Percentiles rank a stretch among this genome's conserved stretches.
phyloP scores from a whole-genome alignment of 495 filamentous ascomycete species.

The Rostrohypoxylon terebratum region DNA sequence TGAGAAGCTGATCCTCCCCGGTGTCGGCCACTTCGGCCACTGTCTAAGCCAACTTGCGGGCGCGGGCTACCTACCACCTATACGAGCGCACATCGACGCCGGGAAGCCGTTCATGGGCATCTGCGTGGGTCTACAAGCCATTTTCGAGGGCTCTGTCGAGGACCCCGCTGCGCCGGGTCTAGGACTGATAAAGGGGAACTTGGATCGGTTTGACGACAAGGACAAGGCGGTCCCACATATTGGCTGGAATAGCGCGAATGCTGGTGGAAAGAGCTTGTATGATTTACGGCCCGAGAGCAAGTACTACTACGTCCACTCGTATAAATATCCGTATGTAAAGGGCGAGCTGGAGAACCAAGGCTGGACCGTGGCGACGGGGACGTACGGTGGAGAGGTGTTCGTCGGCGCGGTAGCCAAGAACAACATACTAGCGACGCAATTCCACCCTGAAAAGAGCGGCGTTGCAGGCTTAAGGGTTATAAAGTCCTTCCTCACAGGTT shows the following conservation, averaged over 20 bases:
- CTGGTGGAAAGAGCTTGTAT: slow-evolving; percentile 69
- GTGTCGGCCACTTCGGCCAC: slow-evolving; percentile 97
- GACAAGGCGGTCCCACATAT: slow-evolving; percentile 96
- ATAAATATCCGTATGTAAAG: slow-evolving; percentile 79
- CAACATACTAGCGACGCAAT: slow-evolving; percentile 92
- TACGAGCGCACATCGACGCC: slow-evolving; percentile 80
- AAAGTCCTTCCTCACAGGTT: slow-evolving; percentile 83
- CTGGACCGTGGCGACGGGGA: slow-evolving; percentile 88
- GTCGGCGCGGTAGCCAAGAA: slow-evolving; percentile 88
- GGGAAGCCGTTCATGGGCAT: slow-evolving; percentile 98
- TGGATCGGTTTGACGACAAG: slow-evolving; percentile 79
- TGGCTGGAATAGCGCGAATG: slow-evolving; percentile 90
- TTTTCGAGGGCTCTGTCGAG: slow-evolving; percentile 88
- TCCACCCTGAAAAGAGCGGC: slow-evolving; percentile 97
- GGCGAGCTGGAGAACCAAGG: slow-evolving; percentile 79
- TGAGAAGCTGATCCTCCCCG: slow-evolving; percentile 93
- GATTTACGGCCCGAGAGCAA: slow-evolving; percentile 83
- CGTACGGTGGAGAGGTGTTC: slow-evolving; percentile 90
- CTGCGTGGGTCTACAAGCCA: slow-evolving; percentile 91
- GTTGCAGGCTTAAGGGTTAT: slow-evolving; percentile 85
- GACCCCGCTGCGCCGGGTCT: slow-evolving; percentile 76
- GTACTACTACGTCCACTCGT: slow-evolving; percentile 98
- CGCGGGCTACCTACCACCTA: slow-evolving; percentile 83
- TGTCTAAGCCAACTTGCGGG: slow-evolving; percentile 84
- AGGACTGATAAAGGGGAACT: slow-evolving; percentile 74